Evolutionary conservation across 2,329 filamentous ascomycete genomes (phyloP).

Genomic region (Pyrenophora graminea): DNA sequence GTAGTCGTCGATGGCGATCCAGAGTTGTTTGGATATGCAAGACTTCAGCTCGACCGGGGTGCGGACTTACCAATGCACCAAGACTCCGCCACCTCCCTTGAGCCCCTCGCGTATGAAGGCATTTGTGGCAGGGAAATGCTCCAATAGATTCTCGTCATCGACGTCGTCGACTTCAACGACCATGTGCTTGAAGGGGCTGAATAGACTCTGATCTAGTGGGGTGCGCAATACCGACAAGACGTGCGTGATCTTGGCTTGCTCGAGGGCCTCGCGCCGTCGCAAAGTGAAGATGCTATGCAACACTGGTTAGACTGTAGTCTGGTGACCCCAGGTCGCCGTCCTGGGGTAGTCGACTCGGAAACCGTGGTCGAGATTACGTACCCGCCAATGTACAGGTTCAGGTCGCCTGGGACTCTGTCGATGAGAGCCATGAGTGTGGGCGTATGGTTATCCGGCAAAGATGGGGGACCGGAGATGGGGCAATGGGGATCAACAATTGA

Average conservation of each 20-base stretch:
- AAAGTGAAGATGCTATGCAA: constrained; percentile 74
- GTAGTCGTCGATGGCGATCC: constrained; percentile 32
- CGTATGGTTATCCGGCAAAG: constrained; percentile 14
- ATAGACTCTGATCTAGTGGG: constrained; percentile 60
- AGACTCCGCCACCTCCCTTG: constrained; percentile 62
- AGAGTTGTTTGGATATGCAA: constrained; percentile 35
- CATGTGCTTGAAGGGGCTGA: constrained; percentile 70
- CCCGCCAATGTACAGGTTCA: constrained; percentile 80
- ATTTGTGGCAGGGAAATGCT: constrained; percentile 77
- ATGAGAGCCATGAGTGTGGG: constrained; percentile 59
- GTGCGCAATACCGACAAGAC: constrained; percentile 80
- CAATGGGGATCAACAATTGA: constrained; percentile 5
- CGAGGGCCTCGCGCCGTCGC: constrained; percentile 70
- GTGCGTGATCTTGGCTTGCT: constrained; percentile 80
- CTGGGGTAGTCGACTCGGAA: constrained; percentile 21
- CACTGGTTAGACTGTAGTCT: constrained; percentile 30
- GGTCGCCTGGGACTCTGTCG: constrained; percentile 69
- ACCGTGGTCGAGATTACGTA: constrained; percentile 51
- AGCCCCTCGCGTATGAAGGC: constrained; percentile 82
- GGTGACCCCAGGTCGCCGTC: constrained; percentile 13
- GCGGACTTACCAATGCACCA: constrained; percentile 70
- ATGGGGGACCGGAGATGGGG: constrained; percentile 28
- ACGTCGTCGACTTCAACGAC: constrained; percentile 88
- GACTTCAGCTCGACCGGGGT: constrained; percentile 42
- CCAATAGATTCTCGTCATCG: constrained; percentile 83